Evolutionary conservation across 305 asterid genomes (phyloP).

Genomic region (Fraxinus platypoda): DNA sequence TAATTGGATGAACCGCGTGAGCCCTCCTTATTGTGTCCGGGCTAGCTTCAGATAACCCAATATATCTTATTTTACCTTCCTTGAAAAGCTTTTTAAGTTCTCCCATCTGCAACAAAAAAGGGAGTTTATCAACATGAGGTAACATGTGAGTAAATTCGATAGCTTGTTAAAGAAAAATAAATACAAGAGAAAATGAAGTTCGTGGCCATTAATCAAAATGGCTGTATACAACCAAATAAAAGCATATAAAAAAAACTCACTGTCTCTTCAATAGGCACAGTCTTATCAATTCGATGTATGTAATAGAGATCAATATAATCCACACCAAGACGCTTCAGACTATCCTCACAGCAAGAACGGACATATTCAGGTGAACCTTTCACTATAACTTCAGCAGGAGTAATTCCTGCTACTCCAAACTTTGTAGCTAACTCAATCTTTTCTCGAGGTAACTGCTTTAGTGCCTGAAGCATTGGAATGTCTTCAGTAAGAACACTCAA

Average conservation of each 20-base stretch:
- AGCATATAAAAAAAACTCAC: slow-evolving; percentile 23
- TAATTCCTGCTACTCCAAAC: slow-evolving; percentile 37
- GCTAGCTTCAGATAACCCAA: slow-evolving; percentile 76
- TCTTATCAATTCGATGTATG: slow-evolving; percentile 48
- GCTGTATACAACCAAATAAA: background rate
- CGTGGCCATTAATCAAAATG: background rate
- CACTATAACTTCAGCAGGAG: slow-evolving; percentile 28
- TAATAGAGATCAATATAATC: slow-evolving; percentile 57
- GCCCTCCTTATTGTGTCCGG: slow-evolving; percentile 63
- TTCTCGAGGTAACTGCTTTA: slow-evolving; percentile 53
- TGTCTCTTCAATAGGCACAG: slow-evolving; percentile 55
- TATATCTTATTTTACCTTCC: slow-evolving; percentile 62
- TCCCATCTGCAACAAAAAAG: slow-evolving; percentile 24
- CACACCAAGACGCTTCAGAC: slow-evolving; percentile 48
- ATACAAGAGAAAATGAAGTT: background rate
- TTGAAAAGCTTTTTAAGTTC: slow-evolving; percentile 47
- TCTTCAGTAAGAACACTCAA: background rate
- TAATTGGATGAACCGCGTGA: slow-evolving; percentile 62
- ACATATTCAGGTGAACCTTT: slow-evolving; percentile 55
- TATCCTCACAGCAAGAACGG: slow-evolving; percentile 54
- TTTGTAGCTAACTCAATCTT: slow-evolving; percentile 54
- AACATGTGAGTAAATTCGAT: background rate
- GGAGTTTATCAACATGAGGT: background rate
- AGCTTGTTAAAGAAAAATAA: background rate
- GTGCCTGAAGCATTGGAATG: slow-evolving; percentile 36